Evolutionary conservation across 805 yeast species (phyloP).

Genomic region (Zygosaccharomyces bailii): DNA sequence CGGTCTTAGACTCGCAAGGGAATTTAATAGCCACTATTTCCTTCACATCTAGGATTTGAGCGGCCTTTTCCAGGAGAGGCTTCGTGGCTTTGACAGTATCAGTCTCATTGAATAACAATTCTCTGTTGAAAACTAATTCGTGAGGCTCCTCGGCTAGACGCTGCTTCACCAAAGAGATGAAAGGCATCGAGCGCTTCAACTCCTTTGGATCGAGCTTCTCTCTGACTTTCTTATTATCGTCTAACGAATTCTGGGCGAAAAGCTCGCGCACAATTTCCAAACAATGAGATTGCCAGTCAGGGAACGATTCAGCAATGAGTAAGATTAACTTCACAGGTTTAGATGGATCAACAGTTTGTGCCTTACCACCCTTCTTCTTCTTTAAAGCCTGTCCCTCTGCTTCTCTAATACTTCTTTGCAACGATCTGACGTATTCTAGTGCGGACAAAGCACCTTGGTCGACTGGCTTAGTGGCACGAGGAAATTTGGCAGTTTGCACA

Average conservation of each 20-base stretch:
- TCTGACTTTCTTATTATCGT: conserved; percentile 62
- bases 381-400: conserved; percentile 82
- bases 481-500: conserved; percentile 76
- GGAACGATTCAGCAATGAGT: conserved; percentile 77
- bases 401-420: conserved; percentile 85
- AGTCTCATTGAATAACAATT: conserved; percentile 76
- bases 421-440: conserved; percentile 71
- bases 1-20: conserved; percentile 59
- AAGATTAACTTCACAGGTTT: conserved; percentile 72
- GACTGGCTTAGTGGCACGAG: conserved; percentile 65
- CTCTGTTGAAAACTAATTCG: conserved; percentile 81
- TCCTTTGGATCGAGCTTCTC: conserved; percentile 71
- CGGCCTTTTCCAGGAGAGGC: conserved; percentile 56
- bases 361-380: conserved; percentile 84
- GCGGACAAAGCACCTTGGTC: conserved; percentile 62
- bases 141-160: conserved; percentile 68
- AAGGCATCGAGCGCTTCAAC: conserved; percentile 98
- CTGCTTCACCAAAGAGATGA: conserved; percentile 79
- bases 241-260: conserved; percentile 59
- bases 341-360: conserved; percentile 67
- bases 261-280: conserved; percentile 75
- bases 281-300: conserved; percentile 86
- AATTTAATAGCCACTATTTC: conserved; percentile 60
- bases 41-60: conserved; percentile 55
- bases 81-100: conserved; percentile 57